Evolutionary conservation across 495 filamentous ascomycete genomes (phyloP), one percentile per base, ranked within the genome.

Genomic region (Daldinia grandis): DNA sequence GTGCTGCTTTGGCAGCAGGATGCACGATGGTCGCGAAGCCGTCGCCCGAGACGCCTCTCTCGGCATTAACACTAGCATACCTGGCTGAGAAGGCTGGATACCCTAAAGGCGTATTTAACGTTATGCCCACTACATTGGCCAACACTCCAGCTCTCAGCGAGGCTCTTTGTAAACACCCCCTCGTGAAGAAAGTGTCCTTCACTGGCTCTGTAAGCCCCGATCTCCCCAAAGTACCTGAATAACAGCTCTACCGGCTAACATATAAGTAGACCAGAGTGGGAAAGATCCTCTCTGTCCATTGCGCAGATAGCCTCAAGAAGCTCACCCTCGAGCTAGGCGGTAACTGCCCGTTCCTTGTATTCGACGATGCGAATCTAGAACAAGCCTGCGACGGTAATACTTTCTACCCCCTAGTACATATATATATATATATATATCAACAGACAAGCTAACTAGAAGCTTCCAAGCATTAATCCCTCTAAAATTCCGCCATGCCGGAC

Each of bases 341-440:
- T 4, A 92, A 93, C 76, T 91, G 90, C 49, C 91, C 90, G 0
- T 91, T 91, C 78, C 81, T 92, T 47, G 85, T 92, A 6, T 92
- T 93, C 71, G 87, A 91, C 54, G 91, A 93, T 75, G 90, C 90
- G 19, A 87, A 92, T 59, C 78, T 92, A 15, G 85, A 91, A 17
- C 81, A 86, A 56, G 88, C 90, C 4, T 78, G 89, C 8, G 81
- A 85, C 24, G 85, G 85, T 76, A 49, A 44, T 47, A 24, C 19
- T 5, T 21, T 17, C 83, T 1, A 14, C 1, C 15, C 30, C 4
- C 6, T n/a, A 25, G 8, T 6, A 21, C 4, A 21, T 6, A 25
- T n/a, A n/a, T 6, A 21, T 2, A 21, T 6, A 25, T 6, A 21
- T 2, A 21, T 6, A 25, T 0, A 37, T 1, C 5, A 21, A 1